Evolutionary conservation across 177 flowering plant species (phyloP).

Genomic region (Telopea speciosissima): DNA sequence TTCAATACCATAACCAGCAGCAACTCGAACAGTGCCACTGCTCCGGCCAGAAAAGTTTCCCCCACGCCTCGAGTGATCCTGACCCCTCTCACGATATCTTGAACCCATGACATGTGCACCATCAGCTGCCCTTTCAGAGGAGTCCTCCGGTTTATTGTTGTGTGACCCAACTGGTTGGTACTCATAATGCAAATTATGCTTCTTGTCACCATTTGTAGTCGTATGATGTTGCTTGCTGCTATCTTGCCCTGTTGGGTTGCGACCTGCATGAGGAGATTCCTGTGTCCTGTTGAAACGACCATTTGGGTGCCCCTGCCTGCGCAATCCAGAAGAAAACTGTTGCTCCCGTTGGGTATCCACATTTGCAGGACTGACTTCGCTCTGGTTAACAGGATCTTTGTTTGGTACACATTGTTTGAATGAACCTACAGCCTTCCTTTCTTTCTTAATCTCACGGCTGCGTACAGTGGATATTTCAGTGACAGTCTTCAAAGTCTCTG

Average conservation of each 20-base stretch:
- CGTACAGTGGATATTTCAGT: conserved; percentile 20
- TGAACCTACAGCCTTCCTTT: conserved; percentile 25
- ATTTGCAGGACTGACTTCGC: conserved; percentile 30
- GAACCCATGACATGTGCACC: conserved; percentile 27
- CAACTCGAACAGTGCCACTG: conserved; percentile 19
- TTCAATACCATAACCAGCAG: conserved; percentile 17
- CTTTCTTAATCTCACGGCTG: conserved; percentile 35
- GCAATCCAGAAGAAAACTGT: conserved; percentile 34
- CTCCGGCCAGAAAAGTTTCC: conserved; percentile 45
- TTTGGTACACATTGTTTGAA: conserved; percentile 30
- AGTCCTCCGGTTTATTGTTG: conserved; percentile 24
- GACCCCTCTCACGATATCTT: conserved; percentile 59
- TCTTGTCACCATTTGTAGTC: conserved; percentile 47
- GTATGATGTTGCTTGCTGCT: conserved; percentile 28
- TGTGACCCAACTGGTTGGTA: conserved; percentile 68
- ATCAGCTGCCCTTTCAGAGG: conserved; percentile 33
- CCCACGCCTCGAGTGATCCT: conserved; percentile 50
- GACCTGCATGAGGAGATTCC: conserved; percentile 41
- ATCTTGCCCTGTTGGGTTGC: conserved; percentile 39
- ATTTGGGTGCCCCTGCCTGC: conserved; percentile 43
- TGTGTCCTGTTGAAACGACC: conserved; percentile 40
- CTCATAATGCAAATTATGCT: conserved; percentile 57
- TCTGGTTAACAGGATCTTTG: conserved; percentile 17
- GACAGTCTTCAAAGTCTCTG: conserved; percentile 15
- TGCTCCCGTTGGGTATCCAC: conserved; percentile 30